phyloP scores from a whole-genome alignment of 2,329 filamentous ascomycete species.

The Calonectria honghensis region DNA sequence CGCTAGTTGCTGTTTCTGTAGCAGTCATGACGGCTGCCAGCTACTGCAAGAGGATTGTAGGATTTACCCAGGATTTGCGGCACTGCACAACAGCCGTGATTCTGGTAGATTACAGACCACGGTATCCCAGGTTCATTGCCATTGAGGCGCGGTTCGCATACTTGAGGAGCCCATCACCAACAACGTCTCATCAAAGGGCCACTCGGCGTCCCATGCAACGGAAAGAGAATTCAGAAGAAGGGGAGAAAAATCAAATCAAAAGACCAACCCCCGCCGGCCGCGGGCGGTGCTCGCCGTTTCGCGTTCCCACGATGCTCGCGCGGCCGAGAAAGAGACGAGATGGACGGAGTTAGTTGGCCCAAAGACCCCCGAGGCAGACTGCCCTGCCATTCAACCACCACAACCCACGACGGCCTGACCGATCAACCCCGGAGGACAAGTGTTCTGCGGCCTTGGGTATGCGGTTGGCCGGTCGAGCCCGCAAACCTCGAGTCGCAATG shows the following conservation, averaged over 20 bases:
- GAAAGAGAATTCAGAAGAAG: not conserved
- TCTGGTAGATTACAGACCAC: conserved; percentile 22
- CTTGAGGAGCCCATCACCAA: conserved; percentile 10
- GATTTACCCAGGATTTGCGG: conserved; percentile 22
- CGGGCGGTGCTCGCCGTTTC: not conserved
- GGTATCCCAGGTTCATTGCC: not conserved
- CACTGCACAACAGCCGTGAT: conserved; percentile 3
- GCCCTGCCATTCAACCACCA: conserved; percentile 21
- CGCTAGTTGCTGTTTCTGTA: not conserved
- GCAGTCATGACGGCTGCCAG: conserved; percentile 15
- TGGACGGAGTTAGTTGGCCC: conserved; percentile 11
- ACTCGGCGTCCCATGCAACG: not conserved
- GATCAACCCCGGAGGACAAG: conserved; percentile 3
- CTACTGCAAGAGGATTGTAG: conserved; percentile 8
- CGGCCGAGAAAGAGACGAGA: not conserved
- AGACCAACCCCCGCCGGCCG: conserved; percentile 8
- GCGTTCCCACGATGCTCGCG: not conserved
- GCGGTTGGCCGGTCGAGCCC: not conserved
- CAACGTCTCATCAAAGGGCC: conserved; percentile 2
- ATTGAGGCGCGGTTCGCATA: conserved; percentile 12
- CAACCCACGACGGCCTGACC: not conserved
- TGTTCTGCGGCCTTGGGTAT: conserved; percentile 2
- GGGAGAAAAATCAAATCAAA: not conserved
- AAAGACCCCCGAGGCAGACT: conserved; percentile 16
- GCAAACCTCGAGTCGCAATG: not conserved